Conservation (phyloP, 2,329 filamentous ascomycete species). For the Aspergillus fructus region DNA sequence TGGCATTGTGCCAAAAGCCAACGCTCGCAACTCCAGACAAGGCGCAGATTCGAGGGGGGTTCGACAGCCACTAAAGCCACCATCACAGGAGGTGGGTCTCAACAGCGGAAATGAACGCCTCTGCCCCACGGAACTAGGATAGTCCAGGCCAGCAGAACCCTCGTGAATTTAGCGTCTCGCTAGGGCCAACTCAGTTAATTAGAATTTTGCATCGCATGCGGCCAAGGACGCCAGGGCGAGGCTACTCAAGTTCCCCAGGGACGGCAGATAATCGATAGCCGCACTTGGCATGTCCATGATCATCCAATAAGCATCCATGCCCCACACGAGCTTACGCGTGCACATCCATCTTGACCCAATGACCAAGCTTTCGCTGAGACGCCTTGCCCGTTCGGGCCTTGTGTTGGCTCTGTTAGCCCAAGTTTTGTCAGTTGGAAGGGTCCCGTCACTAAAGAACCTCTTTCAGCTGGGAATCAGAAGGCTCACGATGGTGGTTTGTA, state of each 20-base stretch:
- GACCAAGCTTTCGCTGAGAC: conserved; percentile 12
- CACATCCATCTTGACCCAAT: conserved; percentile 21
- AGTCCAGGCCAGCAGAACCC: neutral
- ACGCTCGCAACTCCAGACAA: neutral
- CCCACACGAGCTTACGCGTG: conserved; percentile 37
- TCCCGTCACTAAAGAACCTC: neutral
- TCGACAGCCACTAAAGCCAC: conserved; percentile 2
- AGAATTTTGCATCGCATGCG: neutral
- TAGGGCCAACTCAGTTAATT: neutral
- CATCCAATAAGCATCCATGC: conserved; percentile 24
- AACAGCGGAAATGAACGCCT: conserved; percentile 3
- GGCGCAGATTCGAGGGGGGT: neutral
- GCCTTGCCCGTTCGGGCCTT: conserved; percentile 16
- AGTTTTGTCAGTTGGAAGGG: conserved; percentile 3
- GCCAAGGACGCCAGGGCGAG: neutral
- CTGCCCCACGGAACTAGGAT: neutral
- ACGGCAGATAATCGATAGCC: conserved; percentile 43
- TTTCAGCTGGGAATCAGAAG: neutral
- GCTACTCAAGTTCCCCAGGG: conserved; percentile 15
- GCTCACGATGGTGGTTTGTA: no score
- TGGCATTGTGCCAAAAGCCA: neutral
- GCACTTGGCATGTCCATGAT: conserved; percentile 33
- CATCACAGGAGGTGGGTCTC: neutral
- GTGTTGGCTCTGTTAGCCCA: neutral
- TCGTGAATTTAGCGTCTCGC: conserved; percentile 7